Conservation (phyloP, 2,329 filamentous ascomycete species). For the Achaetomium macrosporum region DNA sequence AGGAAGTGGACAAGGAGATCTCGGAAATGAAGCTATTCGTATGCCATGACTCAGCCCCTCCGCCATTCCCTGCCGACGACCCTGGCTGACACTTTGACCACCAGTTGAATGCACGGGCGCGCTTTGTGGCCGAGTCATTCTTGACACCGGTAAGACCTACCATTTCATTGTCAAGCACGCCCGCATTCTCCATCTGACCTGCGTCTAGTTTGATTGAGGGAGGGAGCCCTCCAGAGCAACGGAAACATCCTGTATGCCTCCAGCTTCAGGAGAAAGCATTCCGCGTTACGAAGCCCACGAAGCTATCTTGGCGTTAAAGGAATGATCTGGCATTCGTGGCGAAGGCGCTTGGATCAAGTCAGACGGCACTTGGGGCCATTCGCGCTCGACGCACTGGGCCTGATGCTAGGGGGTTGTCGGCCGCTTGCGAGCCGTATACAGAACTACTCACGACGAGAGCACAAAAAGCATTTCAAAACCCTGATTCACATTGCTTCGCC, state of each 20-base stretch:
- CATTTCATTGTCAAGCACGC: neutral
- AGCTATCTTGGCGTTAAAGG: neutral
- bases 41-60: conserved; percentile 34
- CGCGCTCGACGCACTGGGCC: neutral
- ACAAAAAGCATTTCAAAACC: no score
- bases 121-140: conserved; percentile 98
- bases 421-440: no score
- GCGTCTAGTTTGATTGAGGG: conserved; percentile 25
- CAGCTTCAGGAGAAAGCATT: neutral
- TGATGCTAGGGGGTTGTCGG: no score
- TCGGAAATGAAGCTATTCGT: conserved; percentile 99
- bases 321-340: conserved; percentile 9
- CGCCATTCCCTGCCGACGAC: neutral
- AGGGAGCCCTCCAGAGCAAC: neutral
- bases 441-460: no score
- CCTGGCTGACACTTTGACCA: conserved; percentile 14
- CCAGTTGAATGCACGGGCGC: conserved; percentile 89
- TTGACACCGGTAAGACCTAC: conserved; percentile 59
- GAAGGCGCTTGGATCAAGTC: neutral
- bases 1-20: conserved; percentile 99
- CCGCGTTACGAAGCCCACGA: neutral
- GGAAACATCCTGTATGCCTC: conserved; percentile 2
- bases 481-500: no score
- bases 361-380: neutral
- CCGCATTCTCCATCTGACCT: neutral